phyloP scores from a whole-genome alignment of 257 asterid genomes.

The Pogostemon cablin region DNA sequence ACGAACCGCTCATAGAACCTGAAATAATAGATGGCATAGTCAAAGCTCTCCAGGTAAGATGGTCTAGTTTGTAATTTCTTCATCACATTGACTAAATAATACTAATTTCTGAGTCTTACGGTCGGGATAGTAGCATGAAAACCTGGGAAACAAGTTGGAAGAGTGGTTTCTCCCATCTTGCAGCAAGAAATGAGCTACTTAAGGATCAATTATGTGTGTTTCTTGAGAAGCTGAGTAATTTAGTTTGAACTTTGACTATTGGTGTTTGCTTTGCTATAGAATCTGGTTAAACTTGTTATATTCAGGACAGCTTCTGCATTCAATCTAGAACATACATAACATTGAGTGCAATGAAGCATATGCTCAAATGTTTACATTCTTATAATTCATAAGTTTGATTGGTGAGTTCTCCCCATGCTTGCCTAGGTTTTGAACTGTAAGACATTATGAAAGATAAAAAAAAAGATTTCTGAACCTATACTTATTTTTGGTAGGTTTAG shows the following conservation, averaged over 20 bases:
- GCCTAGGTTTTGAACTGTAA: too few species aligned
- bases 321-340: not conserved
- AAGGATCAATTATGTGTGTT: not conserved
- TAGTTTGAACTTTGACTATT: not conserved
- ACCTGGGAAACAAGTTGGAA: too few species aligned
- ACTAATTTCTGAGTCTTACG: too few species aligned
- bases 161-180: too few species aligned
- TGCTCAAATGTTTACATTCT: not conserved
- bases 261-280: not conserved
- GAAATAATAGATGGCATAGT: constrained; percentile 87
- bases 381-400: too few species aligned
- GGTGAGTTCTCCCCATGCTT: too few species aligned
- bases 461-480: not conserved
- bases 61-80: not conserved
- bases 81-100: too few species aligned
- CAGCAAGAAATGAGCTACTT: not conserved
- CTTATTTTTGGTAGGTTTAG: not conserved
- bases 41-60: constrained; percentile 71
- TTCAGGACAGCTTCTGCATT: not conserved
- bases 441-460: too few species aligned
- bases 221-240: not conserved
- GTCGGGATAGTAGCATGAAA: too few species aligned
- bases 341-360: not conserved
- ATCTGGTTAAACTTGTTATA: not conserved
- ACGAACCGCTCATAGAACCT: constrained; percentile 95